Conservation (phyloP, 371 early-diverging fungal species). For the Dentiscutata heterogama region DNA sequence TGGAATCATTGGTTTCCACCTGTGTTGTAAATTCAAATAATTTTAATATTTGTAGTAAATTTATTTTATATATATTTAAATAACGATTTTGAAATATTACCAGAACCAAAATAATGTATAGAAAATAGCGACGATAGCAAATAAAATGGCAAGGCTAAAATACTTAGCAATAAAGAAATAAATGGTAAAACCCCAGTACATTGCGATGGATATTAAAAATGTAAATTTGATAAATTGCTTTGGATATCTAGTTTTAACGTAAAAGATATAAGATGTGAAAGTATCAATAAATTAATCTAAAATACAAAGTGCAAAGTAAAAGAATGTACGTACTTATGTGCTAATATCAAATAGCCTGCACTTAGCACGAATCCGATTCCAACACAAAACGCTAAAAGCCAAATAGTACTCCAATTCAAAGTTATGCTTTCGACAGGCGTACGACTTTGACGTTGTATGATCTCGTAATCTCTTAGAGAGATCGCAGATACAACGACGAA, state of each 20-base stretch:
- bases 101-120: slow-evolving; percentile 54
- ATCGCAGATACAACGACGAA: slow-evolving; percentile 55
- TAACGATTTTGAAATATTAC: not conserved
- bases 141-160: slow-evolving; percentile 46
- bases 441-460: not conserved
- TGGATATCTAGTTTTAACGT: not conserved
- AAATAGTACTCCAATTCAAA: slow-evolving; percentile 10
- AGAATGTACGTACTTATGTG: slow-evolving; percentile 37
- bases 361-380: slow-evolving; percentile 43
- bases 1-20: slow-evolving; percentile 56
- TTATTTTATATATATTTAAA: too few species aligned
- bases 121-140: slow-evolving; percentile 50
- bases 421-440: not conserved
- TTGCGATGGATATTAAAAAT: not conserved
- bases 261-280: too few species aligned
- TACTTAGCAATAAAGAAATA: not conserved
- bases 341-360: slow-evolving; percentile 36
- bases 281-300: too few species aligned
- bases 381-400: slow-evolving; percentile 2
- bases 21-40: too few species aligned
- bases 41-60: too few species aligned
- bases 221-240: slow-evolving; percentile 25
- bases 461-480: not conserved
- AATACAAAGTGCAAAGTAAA: not conserved
- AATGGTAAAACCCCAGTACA: not conserved